These are phyloP conservation scores for Celoporthe dispersa DNA, from an alignment of 2,329 filamentous ascomycete species.

Conservation along the genomic window DNA sequence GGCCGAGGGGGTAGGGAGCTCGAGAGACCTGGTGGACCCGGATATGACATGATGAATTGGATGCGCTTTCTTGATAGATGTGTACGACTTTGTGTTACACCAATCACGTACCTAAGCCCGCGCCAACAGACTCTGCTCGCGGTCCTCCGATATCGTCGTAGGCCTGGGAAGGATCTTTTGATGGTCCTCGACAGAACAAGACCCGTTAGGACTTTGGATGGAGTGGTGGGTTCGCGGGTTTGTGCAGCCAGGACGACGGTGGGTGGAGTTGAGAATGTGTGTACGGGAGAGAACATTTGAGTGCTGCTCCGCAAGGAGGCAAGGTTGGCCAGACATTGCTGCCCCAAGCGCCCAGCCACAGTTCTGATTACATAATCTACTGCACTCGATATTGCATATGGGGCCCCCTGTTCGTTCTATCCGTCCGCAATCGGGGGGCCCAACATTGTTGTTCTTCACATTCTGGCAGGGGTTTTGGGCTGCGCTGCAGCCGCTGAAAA, in stretches of 20 bases:
- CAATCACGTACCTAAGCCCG: slow-evolving; percentile 53
- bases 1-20: slow-evolving; percentile 78
- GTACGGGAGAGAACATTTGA: background rate
- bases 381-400: background rate
- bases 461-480: background rate
- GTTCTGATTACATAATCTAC: background rate
- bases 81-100: slow-evolving; percentile 36
- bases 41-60: slow-evolving; percentile 82
- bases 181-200: background rate
- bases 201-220: background rate
- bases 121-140: slow-evolving; percentile 28
- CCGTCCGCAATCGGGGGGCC: background rate
- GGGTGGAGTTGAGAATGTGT: background rate
- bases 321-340: background rate
- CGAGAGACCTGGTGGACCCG: slow-evolving; percentile 79
- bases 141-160: slow-evolving; percentile 6
- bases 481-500: slow-evolving; percentile 1
- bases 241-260: background rate
- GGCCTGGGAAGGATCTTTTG: background rate
- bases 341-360: background rate
- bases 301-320: background rate
- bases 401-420: background rate
- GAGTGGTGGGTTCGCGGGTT: background rate
- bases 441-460: background rate
- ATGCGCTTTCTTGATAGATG: slow-evolving; percentile 40